Conservation (phyloP, 345 rosid genomes). For the Heritiera littoralis region DNA sequence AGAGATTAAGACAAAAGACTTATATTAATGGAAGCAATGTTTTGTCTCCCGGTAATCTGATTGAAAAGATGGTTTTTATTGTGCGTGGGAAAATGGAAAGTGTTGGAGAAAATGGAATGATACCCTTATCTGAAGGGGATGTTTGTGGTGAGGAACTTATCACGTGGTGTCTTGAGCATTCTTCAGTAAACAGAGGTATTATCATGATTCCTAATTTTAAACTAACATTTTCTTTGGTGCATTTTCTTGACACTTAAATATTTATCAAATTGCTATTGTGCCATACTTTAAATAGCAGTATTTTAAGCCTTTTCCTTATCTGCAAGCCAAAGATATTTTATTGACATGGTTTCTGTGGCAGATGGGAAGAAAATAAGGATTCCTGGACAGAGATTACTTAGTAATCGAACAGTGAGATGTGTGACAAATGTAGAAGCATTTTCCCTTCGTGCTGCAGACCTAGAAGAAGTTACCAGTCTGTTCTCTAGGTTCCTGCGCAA, state of each 20-base stretch:
- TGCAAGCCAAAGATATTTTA: slow-evolving; percentile 5
- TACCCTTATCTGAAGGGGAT: slow-evolving; percentile 62
- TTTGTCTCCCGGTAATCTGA: slow-evolving; percentile 52
- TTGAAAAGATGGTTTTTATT: slow-evolving; percentile 84
- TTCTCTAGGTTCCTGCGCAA: slow-evolving; percentile 63
- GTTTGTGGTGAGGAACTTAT: slow-evolving; percentile 92
- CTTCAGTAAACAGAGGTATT: slow-evolving; percentile 61
- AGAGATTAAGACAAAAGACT: slow-evolving; percentile 70
- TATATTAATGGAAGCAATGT: slow-evolving; percentile 66
- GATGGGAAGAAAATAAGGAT: slow-evolving; percentile 55
- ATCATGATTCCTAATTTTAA: neutral
- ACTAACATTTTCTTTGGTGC: neutral
- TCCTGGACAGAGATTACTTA: slow-evolving; percentile 44
- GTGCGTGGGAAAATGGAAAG: slow-evolving; percentile 86
- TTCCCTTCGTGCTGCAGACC: slow-evolving; percentile 71
- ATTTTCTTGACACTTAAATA: neutral
- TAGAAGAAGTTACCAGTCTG: slow-evolving; percentile 77
- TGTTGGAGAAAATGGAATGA: slow-evolving; percentile 55
- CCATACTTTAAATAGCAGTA: neutral
- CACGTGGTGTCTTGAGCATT: slow-evolving; percentile 85
- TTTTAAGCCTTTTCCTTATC: slow-evolving; percentile 1
- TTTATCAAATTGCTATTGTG: neutral
- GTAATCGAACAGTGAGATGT: slow-evolving; percentile 67
- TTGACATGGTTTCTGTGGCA: slow-evolving; percentile 28
- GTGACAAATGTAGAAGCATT: slow-evolving; percentile 84